Conservation (phyloP, 2,329 filamentous ascomycete species). For the Fusarium pseudocircinatum region DNA sequence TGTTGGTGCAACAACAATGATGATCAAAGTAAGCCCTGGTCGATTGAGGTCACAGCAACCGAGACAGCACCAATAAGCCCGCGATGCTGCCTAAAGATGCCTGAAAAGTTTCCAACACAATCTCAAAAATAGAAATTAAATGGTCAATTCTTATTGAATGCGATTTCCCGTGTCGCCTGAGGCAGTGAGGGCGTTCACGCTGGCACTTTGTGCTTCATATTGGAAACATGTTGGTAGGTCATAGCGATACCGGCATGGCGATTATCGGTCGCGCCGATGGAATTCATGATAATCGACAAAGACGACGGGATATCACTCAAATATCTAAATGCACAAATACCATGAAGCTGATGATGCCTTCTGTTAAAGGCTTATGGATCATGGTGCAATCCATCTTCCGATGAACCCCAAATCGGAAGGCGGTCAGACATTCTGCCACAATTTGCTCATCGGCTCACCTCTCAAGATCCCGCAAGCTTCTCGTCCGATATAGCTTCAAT, state of each 20-base stretch:
- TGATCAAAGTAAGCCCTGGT: neutral
- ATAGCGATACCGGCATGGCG: too few species aligned
- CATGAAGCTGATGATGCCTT: neutral
- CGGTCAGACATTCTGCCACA: constrained; percentile 36
- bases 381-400: neutral
- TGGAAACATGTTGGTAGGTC: fast-evolving
- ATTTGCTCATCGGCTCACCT: constrained; percentile 39
- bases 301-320: too few species aligned
- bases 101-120: neutral
- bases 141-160: fast-evolving
- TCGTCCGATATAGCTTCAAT: constrained; percentile 35
- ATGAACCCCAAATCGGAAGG: constrained; percentile 17
- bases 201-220: neutral
- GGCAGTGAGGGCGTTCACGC: neutral
- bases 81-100: neutral
- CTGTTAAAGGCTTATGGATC: neutral
- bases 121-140: neutral
- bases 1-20: neutral
- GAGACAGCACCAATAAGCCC: neutral
- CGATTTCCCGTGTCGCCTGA: neutral
- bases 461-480: constrained; percentile 37
- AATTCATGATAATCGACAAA: too few species aligned
- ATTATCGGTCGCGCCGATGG: too few species aligned
- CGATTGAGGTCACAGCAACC: neutral
- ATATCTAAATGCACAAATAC: too few species aligned